Conservation (phyloP, 2,329 filamentous ascomycete genomes). For the Ophiosphaerella herpotricha region DNA sequence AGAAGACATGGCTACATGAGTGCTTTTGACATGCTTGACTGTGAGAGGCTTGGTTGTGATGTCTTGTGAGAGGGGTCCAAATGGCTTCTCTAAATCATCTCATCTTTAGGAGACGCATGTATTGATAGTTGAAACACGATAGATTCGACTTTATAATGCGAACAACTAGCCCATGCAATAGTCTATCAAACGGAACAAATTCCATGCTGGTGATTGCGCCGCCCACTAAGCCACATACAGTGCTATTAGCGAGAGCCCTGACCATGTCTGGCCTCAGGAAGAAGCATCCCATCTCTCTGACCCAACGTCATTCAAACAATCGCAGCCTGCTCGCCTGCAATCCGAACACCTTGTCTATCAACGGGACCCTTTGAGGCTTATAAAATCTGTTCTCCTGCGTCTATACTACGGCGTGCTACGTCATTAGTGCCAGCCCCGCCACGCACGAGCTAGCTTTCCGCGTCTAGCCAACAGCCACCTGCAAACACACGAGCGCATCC, state of each 20-base stretch:
- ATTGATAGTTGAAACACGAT: too few species aligned
- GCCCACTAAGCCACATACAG: conserved; percentile 6
- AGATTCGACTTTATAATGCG: background rate
- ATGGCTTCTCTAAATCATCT: too few species aligned
- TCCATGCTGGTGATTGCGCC: background rate
- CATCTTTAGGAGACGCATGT: too few species aligned
- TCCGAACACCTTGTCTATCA: conserved; percentile 11
- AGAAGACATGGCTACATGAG: too few species aligned
- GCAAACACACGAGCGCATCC: conserved; percentile 41
- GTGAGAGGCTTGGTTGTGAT: too few species aligned
- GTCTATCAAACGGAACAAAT: background rate
- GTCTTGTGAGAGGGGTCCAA: too few species aligned
- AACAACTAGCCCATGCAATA: background rate
- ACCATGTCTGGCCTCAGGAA: conserved; percentile 25
- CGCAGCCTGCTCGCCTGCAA: conserved; percentile 27
- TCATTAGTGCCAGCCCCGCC: conserved; percentile 34
- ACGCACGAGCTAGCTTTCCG: conserved; percentile 39
- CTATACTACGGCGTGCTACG: conserved; percentile 17
- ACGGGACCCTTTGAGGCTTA: conserved; percentile 5
- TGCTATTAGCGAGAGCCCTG: conserved; percentile 23
- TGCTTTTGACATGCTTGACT: too few species aligned
- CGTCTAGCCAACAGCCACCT: conserved; percentile 34
- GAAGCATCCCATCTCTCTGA: conserved; percentile 26
- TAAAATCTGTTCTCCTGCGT: conserved; percentile 7
- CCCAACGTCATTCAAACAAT: conserved; percentile 42